These are phyloP conservation scores for Farysia itapuensis DNA, from an alignment of 1,284 basidiomycete species.

Conservation along the genomic window DNA sequence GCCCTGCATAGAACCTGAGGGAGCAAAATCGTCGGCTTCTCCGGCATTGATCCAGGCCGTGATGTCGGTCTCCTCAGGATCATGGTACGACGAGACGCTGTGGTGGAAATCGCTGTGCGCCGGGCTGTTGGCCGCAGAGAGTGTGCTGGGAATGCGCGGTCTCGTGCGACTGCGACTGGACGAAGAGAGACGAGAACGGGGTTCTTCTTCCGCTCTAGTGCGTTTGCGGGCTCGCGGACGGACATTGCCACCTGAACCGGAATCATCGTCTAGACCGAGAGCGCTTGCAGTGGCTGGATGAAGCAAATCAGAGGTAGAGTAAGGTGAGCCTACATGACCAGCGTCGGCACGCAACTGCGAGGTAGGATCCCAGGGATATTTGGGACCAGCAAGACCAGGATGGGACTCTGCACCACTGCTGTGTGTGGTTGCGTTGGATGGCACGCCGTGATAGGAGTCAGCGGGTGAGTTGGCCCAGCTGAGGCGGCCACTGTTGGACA, in stretches of 20 bases:
- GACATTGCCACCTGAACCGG: constrained; percentile 32
- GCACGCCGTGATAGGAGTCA: constrained; percentile 33
- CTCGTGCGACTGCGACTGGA: constrained; percentile 31
- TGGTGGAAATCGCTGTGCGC: constrained; percentile 36
- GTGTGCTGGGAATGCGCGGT: constrained; percentile 22
- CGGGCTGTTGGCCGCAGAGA: constrained; percentile 26
- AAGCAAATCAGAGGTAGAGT: constrained; percentile 27
- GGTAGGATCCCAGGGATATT: constrained; percentile 22
- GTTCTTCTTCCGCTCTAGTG: constrained; percentile 29
- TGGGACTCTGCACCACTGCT: constrained; percentile 35
- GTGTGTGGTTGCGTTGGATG: constrained; percentile 34
- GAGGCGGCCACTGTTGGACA: constrained; percentile 36
- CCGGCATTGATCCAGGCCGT: constrained; percentile 43
- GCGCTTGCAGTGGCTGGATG: constrained; percentile 30
- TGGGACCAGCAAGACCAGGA: constrained; percentile 21
- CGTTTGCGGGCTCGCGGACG: constrained; percentile 31
- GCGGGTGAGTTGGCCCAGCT: constrained; percentile 39
- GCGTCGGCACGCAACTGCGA: constrained; percentile 13
- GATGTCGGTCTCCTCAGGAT: constrained; percentile 36
- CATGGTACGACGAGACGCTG: constrained; percentile 31
- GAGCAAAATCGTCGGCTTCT: constrained; percentile 22
- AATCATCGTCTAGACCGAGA: constrained; percentile 30
- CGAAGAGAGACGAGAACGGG: constrained; percentile 26
- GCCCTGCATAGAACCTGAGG: constrained; percentile 5
- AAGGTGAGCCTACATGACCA: constrained; percentile 23